Conservation (phyloP, 2,329 filamentous ascomycete genomes). For the Aspergillaceae sp. region DNA sequence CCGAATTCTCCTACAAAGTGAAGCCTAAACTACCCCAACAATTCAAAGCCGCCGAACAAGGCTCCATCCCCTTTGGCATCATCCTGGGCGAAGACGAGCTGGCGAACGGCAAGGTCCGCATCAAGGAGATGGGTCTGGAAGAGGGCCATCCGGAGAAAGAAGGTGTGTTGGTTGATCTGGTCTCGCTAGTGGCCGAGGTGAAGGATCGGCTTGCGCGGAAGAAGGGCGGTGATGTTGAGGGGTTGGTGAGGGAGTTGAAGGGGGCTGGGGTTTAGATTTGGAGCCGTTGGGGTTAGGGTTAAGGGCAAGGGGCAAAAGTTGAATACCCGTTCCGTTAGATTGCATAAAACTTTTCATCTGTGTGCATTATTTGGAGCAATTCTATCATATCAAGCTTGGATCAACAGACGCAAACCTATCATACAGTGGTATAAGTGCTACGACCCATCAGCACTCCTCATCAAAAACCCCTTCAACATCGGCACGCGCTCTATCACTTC, state of each 20-base stretch:
- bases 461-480: slow-evolving; percentile 74
- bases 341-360: slow-evolving; percentile 1
- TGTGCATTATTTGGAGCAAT: not conserved
- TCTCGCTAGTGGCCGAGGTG: slow-evolving; percentile 18
- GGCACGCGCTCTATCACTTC: slow-evolving; percentile 65
- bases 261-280: slow-evolving; percentile 12
- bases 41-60: slow-evolving; percentile 80
- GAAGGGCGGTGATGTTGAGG: slow-evolving; percentile 9
- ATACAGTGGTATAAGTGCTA: slow-evolving; percentile 3
- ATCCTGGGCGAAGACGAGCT: slow-evolving; percentile 90
- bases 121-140: slow-evolving; percentile 74
- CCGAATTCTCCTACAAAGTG: slow-evolving; percentile 81
- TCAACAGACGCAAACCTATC: not conserved
- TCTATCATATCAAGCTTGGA: not conserved
- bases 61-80: slow-evolving; percentile 72
- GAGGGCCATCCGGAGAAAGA: slow-evolving; percentile 87
- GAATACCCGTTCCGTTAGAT: slow-evolving; percentile 9
- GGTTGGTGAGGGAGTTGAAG: slow-evolving; percentile 17
- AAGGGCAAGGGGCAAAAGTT: slow-evolving; percentile 1
- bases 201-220: slow-evolving; percentile 16
- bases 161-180: slow-evolving; percentile 62
- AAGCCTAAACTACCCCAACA: slow-evolving; percentile 84
- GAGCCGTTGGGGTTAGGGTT: not conserved
- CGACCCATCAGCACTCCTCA: slow-evolving; percentile 53
- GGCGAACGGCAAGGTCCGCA: slow-evolving; percentile 69